A percentile compares a stretch with the other conserved stretches of the same genome.
Evolutionary conservation across 1,284 basidiomycete species (phyloP).

Genomic region (Stereum hirsutum): DNA sequence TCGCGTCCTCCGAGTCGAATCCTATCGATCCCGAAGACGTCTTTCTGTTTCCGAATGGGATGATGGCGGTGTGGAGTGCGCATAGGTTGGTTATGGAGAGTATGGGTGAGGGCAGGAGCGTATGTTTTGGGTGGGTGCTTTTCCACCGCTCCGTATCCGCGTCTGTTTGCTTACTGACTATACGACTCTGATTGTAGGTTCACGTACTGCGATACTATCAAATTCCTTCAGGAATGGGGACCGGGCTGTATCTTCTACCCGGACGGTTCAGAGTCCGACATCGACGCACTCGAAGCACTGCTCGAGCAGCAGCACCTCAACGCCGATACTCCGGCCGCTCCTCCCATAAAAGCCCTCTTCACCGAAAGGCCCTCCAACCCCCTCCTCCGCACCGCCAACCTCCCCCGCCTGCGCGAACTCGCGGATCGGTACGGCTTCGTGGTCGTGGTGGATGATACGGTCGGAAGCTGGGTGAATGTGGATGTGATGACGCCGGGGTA

Average conservation of each 20-base stretch:
- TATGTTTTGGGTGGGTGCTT: constrained; percentile 81
- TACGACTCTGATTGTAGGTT: constrained; percentile 65
- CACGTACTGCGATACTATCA: constrained; percentile 96
- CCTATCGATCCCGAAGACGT: constrained; percentile 79
- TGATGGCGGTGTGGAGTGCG: constrained; percentile 90
- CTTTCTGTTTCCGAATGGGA: constrained; percentile 81
- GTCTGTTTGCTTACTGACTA: background rate
- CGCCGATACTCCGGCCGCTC: constrained; percentile 29
- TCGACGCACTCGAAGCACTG: constrained; percentile 64
- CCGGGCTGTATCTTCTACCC: constrained; percentile 91
- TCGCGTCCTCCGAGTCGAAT: constrained; percentile 50
- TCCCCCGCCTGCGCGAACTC: constrained; percentile 70
- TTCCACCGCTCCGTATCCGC: background rate
- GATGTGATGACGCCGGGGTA: constrained; percentile 85
- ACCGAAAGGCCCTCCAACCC: constrained; percentile 96
- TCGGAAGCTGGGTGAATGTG: constrained; percentile 95
- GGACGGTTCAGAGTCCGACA: constrained; percentile 68
- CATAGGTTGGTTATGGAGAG: constrained; percentile 63
- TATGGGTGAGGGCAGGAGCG: constrained; percentile 60
- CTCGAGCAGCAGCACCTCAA: constrained; percentile 34
- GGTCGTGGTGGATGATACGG: constrained; percentile 90
- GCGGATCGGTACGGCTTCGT: constrained; percentile 88
- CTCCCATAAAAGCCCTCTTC: constrained; percentile 59
- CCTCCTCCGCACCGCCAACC: constrained; percentile 76
- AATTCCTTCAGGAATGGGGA: constrained; percentile 95